Base-by-base conservation (phyloP, 1,284 basidiomycete species). In the Trametes versicolor region DNA sequence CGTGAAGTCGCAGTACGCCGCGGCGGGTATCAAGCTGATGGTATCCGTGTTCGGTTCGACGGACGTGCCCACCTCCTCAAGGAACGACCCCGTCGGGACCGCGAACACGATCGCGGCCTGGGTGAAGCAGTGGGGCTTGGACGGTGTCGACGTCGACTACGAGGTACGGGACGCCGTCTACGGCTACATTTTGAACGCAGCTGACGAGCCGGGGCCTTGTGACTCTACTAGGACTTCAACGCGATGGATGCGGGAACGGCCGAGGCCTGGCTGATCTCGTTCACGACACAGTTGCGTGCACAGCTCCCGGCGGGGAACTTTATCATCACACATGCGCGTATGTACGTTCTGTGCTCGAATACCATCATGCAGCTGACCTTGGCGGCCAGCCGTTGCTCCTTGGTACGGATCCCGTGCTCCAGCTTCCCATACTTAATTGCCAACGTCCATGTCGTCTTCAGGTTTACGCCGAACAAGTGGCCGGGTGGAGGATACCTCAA, bases 401-500 rank as follows among this genome's bases (percentile, higher is more conserved):
- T 87, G 85, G 85, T 77, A 70, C 13, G 32, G 52, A n/a, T 58
- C 39, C 21, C 2, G 23, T 17, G 29, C 23, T 10, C 12, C 3
- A 49, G 43, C 32, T 37, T 23, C 12, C 45, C 7, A 37, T 8
- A 60, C 60, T 45, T 47, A 55, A 12, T 21, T 7, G 17, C 29
- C n/a, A 21, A 51, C 19, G 32, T n/a, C 2, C 12, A 15, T 55
- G 62, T 61, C 36, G 58, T 51, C 34, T 50, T 27, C 34, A 84
- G 84, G 84, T 88, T 87, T 76, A 78, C 83, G 29, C 82, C 84
- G 2, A 78, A 67, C n/a, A 76, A 66, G 48, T 87, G 81, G 78
- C 79, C 80, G 25, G 85, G 85, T 29, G 89, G 89, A 60, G 89
- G 85, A 19, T 91, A 91, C 73, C 79, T 90, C 37, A 82, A 78